phyloP scores from a whole-genome alignment of 2,329 filamentous ascomycete genomes.

The Colletotrichum tamarilloi region DNA sequence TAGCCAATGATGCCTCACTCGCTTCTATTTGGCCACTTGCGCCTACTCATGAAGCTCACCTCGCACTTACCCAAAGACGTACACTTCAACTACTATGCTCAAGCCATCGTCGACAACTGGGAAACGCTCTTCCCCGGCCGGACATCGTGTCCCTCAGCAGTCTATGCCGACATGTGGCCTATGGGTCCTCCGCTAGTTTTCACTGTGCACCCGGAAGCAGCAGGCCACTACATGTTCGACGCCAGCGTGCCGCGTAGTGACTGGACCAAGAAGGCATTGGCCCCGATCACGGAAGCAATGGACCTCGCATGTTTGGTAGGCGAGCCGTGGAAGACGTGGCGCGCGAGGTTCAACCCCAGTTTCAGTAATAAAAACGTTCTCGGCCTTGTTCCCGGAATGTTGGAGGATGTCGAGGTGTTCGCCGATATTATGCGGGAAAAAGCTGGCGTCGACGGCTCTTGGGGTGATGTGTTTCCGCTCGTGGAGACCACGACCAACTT shows the following conservation, averaged over 20 bases:
- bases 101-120: constrained; percentile 29
- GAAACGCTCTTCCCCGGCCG: constrained; percentile 33
- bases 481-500: constrained; percentile 50
- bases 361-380: constrained; percentile 51
- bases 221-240: constrained; percentile 39
- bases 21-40: constrained; percentile 23
- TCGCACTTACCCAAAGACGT: constrained; percentile 9
- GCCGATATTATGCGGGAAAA: constrained; percentile 41
- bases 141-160: constrained; percentile 41
- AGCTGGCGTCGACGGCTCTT: constrained; percentile 42
- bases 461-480: constrained; percentile 47
- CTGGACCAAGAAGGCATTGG: constrained; percentile 41
- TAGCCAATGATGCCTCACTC: constrained; percentile 34
- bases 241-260: constrained; percentile 39
- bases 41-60: constrained; percentile 7
- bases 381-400: constrained; percentile 47
- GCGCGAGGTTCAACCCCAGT: constrained; percentile 46
- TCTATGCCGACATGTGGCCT: constrained; percentile 45
- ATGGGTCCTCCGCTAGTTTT: constrained; percentile 37
- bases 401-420: constrained; percentile 52
- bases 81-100: constrained; percentile 20
- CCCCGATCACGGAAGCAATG: constrained; percentile 44
- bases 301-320: constrained; percentile 48
- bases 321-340: constrained; percentile 43
- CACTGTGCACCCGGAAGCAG: constrained; percentile 37